These are phyloP conservation scores for Emergomyces pasteurianus DNA, from an alignment of 2,329 filamentous ascomycete species.

Conservation along the genomic window DNA sequence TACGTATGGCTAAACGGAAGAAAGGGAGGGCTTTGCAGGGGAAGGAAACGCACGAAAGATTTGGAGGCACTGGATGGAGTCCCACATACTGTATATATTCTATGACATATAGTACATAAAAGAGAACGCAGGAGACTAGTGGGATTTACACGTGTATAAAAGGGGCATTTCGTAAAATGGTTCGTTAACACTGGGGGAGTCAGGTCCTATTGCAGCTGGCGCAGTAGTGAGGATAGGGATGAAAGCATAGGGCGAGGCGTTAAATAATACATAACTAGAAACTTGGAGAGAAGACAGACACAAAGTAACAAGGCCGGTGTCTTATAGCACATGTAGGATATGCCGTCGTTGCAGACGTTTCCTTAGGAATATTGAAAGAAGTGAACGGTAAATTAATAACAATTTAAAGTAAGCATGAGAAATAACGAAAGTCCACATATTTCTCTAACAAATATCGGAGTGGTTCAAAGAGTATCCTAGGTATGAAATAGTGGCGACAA, in stretches of 20 bases:
- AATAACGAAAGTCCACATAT: neutral
- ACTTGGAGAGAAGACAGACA: neutral
- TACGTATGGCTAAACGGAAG: neutral
- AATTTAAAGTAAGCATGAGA: neutral
- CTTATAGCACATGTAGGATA: neutral
- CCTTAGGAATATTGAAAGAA: neutral
- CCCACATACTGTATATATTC: neutral
- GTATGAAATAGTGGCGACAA: too few species aligned
- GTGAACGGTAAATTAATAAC: neutral
- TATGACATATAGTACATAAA: neutral
- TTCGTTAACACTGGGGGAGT: neutral
- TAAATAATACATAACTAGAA: neutral
- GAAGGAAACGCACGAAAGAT: neutral
- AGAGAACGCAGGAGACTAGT: neutral
- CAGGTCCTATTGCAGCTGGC: neutral
- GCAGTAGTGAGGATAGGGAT: neutral
- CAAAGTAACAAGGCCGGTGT: neutral
- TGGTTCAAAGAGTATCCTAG: neutral
- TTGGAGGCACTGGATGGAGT: neutral
- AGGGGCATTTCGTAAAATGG: neutral
- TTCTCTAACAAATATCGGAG: neutral
- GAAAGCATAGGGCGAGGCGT: neutral
- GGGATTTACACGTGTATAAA: neutral
- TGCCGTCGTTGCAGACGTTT: neutral
- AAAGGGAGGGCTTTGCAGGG: neutral